phyloP scores from a whole-genome alignment of 805 yeast genomes.

The Wickerhamia fluorescens region DNA sequence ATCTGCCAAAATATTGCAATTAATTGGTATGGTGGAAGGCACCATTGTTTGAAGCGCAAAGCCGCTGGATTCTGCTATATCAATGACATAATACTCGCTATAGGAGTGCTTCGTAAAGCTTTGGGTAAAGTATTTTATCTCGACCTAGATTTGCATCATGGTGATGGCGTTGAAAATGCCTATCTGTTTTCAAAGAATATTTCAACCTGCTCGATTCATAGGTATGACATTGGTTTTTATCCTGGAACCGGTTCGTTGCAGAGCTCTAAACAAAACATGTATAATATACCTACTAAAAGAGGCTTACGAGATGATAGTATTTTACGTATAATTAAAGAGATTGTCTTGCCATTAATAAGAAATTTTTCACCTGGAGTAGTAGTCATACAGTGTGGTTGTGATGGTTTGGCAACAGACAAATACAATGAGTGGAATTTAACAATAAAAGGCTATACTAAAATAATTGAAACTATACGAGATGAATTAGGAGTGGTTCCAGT shows the following conservation, averaged over 20 bases:
- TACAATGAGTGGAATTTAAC: slow-evolving; percentile 66
- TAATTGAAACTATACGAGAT: slow-evolving; percentile 22
- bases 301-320: slow-evolving; percentile 49
- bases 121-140: slow-evolving; percentile 49
- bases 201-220: slow-evolving; percentile 55
- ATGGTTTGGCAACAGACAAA: slow-evolving; percentile 62
- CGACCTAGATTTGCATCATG: slow-evolving; percentile 74
- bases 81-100: slow-evolving; percentile 59
- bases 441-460: slow-evolving; percentile 39
- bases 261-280: slow-evolving; percentile 24
- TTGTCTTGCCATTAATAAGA: slow-evolving; percentile 37
- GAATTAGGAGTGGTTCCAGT: slow-evolving; percentile 23
- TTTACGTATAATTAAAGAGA: slow-evolving; percentile 25
- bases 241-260: slow-evolving; percentile 59
- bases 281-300: slow-evolving; percentile 50
- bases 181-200: slow-evolving; percentile 51
- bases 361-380: slow-evolving; percentile 43
- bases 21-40: slow-evolving; percentile 79
- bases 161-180: slow-evolving; percentile 72
- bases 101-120: slow-evolving; percentile 41
- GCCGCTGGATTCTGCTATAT: slow-evolving; percentile 72
- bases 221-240: slow-evolving; percentile 59
- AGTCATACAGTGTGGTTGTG: slow-evolving; percentile 67
- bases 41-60: slow-evolving; percentile 48
- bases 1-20: slow-evolving; percentile 36